Percentiles rank a stretch among this genome's conserved stretches.
Evolutionary conservation across 2,329 filamentous ascomycete genomes (phyloP).

Genomic region (Neonectria hederae): DNA sequence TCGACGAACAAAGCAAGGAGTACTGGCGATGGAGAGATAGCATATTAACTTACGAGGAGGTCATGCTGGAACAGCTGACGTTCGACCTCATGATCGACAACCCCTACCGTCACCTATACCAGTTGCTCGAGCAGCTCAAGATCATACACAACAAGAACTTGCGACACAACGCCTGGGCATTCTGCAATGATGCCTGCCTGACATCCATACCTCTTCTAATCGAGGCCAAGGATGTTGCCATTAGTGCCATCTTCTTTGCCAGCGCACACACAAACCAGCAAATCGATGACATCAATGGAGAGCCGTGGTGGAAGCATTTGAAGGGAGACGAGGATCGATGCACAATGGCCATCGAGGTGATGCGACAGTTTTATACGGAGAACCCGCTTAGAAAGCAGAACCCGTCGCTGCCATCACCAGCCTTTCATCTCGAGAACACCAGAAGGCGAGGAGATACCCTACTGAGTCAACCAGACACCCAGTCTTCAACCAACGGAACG

Average conservation of each 20-base stretch:
- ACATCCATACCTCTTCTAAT: conserved; percentile 87
- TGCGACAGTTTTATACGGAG: conserved; percentile 74
- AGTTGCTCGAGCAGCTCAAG: conserved; percentile 77
- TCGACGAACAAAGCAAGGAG: conserved; percentile 97
- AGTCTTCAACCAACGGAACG: conserved; percentile 61
- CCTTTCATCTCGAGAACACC: conserved; percentile 66
- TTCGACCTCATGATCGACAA: conserved; percentile 94
- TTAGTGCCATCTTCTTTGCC: conserved; percentile 87
- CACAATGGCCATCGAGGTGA: conserved; percentile 76
- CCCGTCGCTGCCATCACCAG: conserved; percentile 62
- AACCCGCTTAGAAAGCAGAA: conserved; percentile 70
- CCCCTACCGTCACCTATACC: conserved; percentile 85
- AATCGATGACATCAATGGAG: conserved; percentile 80
- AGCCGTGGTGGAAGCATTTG: conserved; percentile 88
- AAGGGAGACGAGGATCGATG: conserved; percentile 77
- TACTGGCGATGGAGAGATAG: conserved; percentile 98
- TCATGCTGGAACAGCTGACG: conserved; percentile 89
- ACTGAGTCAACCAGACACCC: conserved; percentile 53
- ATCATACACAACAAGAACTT: conserved; percentile 83
- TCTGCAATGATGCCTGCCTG: conserved; percentile 88
- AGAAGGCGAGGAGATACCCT: conserved; percentile 58
- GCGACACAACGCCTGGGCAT: conserved; percentile 90
- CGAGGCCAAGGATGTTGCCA: conserved; percentile 81
- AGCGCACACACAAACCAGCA: conserved; percentile 76
- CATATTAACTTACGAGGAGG: conserved; percentile 90